Evolutionary conservation across 208 protist genomes (phyloP), one percentile per base, ranked within the genome.

Genomic region (Trypanosoma melophagium): DNA sequence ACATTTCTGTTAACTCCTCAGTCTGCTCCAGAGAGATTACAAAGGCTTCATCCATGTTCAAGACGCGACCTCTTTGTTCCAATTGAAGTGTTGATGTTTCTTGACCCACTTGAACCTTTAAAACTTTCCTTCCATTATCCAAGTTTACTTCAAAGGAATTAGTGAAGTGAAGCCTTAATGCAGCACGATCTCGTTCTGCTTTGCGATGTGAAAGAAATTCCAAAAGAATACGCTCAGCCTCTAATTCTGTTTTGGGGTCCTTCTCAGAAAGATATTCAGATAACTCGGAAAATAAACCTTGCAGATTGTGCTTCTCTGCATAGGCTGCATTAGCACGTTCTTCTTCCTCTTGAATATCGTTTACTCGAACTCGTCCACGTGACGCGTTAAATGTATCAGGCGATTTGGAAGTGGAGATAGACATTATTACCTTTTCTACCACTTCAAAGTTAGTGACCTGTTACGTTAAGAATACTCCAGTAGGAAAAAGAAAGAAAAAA

Each of bases 181-280:
- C 88, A 0, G 85, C 88, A 41, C 85, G 83, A 53, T 91, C 83
- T 17, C 88, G 83, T 64, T 91, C 85, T 2, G 80, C 85, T 66
- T 88, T 89, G 45, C 88, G 85, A 56, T 90, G 83, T 0, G 85
- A 86, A 16, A 94, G 74, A n/a, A 94, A 68, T 55, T 91, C 88
- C 28, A 92, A 67, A 24, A 94, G 67, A 38, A 87, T 66, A 7
- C 83, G 80, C 71, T 94, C 85, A 31, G 88, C 83, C 53, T 92
- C 81, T 31, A 83, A 71, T 66, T 91, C 85, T 47, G 88, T 90
- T 64, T 84, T 86, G 1, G 83, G 86, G 49, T 91, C 83, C 64
- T 92, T 90, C 51, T 92, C 85, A 25, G 71, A 74, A 16, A 94
- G 66, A 53, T 92, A 77, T n/a, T 63, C 66, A 25, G 86, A 86